Evolutionary conservation across 2,329 filamentous ascomycete species (phyloP), one percentile per base, ranked within the genome.

Genomic region (Lojkania enalia): DNA sequence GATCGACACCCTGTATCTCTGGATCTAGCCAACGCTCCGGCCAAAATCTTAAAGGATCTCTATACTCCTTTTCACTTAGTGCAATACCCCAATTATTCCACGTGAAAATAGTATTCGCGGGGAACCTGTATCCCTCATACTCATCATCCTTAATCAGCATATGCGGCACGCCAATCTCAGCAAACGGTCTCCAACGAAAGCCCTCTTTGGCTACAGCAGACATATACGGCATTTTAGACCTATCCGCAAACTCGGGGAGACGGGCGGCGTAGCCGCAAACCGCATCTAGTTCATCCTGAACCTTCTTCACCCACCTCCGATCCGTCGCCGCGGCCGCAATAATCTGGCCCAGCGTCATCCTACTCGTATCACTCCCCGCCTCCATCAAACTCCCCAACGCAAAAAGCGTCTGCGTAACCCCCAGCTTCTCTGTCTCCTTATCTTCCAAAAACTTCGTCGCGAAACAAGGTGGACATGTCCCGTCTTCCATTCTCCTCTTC

Each of bases 381-480:
- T 64, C 61, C 42, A 63, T 55, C 25, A 66, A 39, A 48, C 50
- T 60, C 3, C 64, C 62, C 6, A 64, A 48, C 3, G 60, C 52
- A 46, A 65, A 66, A 6, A 68, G 50, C 20, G 73, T 61, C 32
- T 78, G 76, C 27, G 49, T 52, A 13, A 52, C 36, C 3, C 46
- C 49, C 25, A 58, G 33, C 30, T 46, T 46, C 37, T 27, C 20
- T 6, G 42, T 48, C 0, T 66, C 58, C 12, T 76, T 68, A 6
- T 48, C 43, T 11, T 71, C 54, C 0, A 77, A 51, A 5, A 78
- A 66, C 4, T 75, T 67, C 1, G 66, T 73, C 0, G 72, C 71
- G 19, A 79, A 77, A 18, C 73, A 77, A 0, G 66, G 55, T 0
- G 66, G 69, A 1, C 71, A 62, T 2, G 46, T 54, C 0, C 73